These are phyloP conservation scores for Dipteronia sinensis DNA, from an alignment of 345 rosid species.

Conservation along the genomic window DNA sequence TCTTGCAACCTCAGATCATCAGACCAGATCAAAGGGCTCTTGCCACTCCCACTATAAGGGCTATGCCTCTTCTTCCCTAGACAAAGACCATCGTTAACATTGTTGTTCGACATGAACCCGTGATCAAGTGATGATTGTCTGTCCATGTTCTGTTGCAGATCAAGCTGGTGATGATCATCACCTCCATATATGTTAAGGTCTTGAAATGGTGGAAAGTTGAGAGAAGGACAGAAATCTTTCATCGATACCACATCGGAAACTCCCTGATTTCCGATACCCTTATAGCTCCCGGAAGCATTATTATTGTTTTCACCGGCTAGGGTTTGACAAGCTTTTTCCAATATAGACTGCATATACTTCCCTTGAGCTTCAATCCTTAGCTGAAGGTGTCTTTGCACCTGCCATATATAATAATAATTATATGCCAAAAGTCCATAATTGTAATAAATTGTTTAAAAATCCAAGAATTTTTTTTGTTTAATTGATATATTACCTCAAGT, in stretches of 20 bases:
- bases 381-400: constrained; percentile 98
- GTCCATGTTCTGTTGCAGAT: constrained; percentile 66
- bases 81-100: constrained; percentile 45
- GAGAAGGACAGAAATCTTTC: constrained; percentile 49
- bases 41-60: constrained; percentile 59
- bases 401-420: constrained; percentile 9
- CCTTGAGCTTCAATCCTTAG: constrained; percentile 99
- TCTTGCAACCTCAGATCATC: constrained; percentile 74
- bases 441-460: neutral
- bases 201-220: constrained; percentile 82
- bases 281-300: constrained; percentile 44
- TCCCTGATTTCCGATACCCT: constrained; percentile 54
- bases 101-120: constrained; percentile 47
- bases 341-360: constrained; percentile 92
- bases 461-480: neutral
- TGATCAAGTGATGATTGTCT: constrained; percentile 43
- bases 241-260: constrained; percentile 39
- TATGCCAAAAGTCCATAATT: neutral
- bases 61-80: constrained; percentile 73
- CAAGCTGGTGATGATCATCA: constrained; percentile 36
- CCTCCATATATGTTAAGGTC: constrained; percentile 89
- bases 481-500: constrained; percentile 65
- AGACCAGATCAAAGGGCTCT: constrained; percentile 79
- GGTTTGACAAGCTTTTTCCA: constrained; percentile 95
- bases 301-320: constrained; percentile 72